Evolutionary conservation across 2,329 filamentous ascomycete genomes (phyloP), one percentile per base, ranked within the genome.

Genomic region (Meredithiella fracta): DNA sequence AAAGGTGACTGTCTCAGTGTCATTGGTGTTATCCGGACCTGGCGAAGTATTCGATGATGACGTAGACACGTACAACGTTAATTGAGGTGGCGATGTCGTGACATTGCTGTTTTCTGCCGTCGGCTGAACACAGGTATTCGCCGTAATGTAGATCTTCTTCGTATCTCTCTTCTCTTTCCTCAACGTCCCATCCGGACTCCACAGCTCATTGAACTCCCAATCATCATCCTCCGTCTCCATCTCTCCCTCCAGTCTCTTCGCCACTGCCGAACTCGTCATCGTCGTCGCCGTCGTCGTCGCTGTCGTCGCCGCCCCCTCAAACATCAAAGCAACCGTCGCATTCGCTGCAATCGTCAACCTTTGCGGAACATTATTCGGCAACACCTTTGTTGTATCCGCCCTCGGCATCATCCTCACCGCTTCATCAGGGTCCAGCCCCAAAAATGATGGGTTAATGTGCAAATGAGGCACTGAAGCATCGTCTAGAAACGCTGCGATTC

Each of bases 111-210:
- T 56, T 2, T 47, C 44, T 14, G 42, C 72, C 20, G 68, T 65
- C 11, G 91, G 92, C 63, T 94, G 88, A 25, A 79, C 68, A 67
- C 92, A 98, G 1, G 86, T 90, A 61, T 89, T 97, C 47, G 89
- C 80, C 1, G 89, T 89, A 55, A 98, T 75, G 67, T 85, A 96
- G 2, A 97, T 72, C 1, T 69, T 53, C 53, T 58, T 55, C 5
- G 53, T 49, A 15, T 38, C 57, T 29, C 57, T 47, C 40, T 53
- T 55, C 20, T 38, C n/a, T 20, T 52, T 52, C 17, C 17, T 15
- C 26, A 53, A 23, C 7, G 47, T 23, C 29, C 53, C 57, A 22
- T 58, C 50, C 11, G 51, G 51, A 40, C 52, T 54, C 56, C 56
- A 58, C 17, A 42, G 37, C 38, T 53, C 52, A 8, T 60, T 59